Evolutionary conservation across 2,329 filamentous ascomycete genomes (phyloP).

Genomic region (Myrmaecium sp.): DNA sequence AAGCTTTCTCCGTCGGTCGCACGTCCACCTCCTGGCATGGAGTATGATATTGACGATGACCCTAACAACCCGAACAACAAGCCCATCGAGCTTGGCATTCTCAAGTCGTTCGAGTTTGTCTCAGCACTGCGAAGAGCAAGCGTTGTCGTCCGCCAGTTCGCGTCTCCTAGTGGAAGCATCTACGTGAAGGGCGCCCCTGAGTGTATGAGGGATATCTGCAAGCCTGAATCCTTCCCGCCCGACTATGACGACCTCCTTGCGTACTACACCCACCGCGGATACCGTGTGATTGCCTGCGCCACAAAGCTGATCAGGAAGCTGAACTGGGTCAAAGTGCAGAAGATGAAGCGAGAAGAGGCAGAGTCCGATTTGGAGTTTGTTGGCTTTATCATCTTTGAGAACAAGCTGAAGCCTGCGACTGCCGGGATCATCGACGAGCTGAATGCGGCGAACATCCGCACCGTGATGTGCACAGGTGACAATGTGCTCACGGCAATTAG

Average conservation of each 20-base stretch:
- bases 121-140: slow-evolving; percentile 84
- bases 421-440: slow-evolving; percentile 69
- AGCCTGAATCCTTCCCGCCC: slow-evolving; percentile 61
- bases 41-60: slow-evolving; percentile 39
- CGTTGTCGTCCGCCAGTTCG: slow-evolving; percentile 79
- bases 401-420: slow-evolving; percentile 86
- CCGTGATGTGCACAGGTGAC: slow-evolving; percentile 94
- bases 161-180: slow-evolving; percentile 65
- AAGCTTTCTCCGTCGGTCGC: slow-evolving; percentile 78
- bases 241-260: slow-evolving; percentile 83
- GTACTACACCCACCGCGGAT: slow-evolving; percentile 89
- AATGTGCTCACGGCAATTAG: slow-evolving; percentile 96
- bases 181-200: slow-evolving; percentile 96
- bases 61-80: slow-evolving; percentile 26
- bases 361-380: slow-evolving; percentile 75
- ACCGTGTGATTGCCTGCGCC: slow-evolving; percentile 89
- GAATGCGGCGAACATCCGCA: slow-evolving; percentile 63
- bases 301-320: slow-evolving; percentile 75
- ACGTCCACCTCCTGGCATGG: slow-evolving; percentile 50
- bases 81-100: slow-evolving; percentile 69
- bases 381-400: slow-evolving; percentile 97
- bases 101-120: slow-evolving; percentile 87
- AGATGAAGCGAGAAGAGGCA: slow-evolving; percentile 74
- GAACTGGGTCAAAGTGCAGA: slow-evolving; percentile 87
- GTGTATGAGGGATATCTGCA: slow-evolving; percentile 88